A percentile compares a stretch with the other conserved stretches of the same genome.
These are phyloP conservation scores for Yarrowia divulgata DNA, from an alignment of 805 yeast genomes.

Conservation along the genomic window DNA sequence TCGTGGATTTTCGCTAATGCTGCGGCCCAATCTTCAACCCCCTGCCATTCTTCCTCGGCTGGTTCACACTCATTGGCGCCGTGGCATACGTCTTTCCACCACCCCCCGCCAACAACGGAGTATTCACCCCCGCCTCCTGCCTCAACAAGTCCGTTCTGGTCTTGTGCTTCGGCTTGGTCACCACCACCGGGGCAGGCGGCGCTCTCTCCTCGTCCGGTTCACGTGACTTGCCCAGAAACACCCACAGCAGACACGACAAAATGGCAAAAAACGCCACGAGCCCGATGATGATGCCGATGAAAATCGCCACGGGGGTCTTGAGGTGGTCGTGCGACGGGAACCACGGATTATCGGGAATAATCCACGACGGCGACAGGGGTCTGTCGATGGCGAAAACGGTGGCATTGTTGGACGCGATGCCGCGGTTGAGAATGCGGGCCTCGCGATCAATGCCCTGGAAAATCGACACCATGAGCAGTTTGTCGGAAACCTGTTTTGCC, in stretches of 20 bases:
- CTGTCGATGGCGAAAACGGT: conserved; percentile 50
- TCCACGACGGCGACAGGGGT: conserved; percentile 50
- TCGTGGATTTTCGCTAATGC: background rate
- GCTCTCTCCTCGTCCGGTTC: conserved; percentile 20
- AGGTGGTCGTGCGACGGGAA: conserved; percentile 46
- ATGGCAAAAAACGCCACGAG: conserved; percentile 34
- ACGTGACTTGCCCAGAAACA: conserved; percentile 24
- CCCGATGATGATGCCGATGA: conserved; percentile 36
- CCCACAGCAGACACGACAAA: conserved; percentile 21
- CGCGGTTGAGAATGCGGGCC: conserved; percentile 44
- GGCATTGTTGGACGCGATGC: conserved; percentile 44
- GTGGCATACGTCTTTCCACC: conserved; percentile 1
- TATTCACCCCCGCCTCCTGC: conserved; percentile 13
- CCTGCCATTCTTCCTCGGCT: conserved; percentile 33
- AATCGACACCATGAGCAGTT: conserved; percentile 45
- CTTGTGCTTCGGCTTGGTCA: conserved; percentile 9
- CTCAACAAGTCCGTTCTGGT: conserved; percentile 11
- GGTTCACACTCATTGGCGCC: conserved; percentile 32
- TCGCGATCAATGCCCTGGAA: conserved; percentile 44
- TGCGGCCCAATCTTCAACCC: conserved; percentile 37
- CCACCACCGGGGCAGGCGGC: background rate
- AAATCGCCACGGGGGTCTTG: conserved; percentile 48
- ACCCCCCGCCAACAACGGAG: conserved; percentile 23
- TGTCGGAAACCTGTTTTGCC: conserved; percentile 44
- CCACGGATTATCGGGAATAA: conserved; percentile 45